Evolutionary conservation across 192 early-diverging fungal species (phyloP).

Genomic region (Piromyces finnis): DNA sequence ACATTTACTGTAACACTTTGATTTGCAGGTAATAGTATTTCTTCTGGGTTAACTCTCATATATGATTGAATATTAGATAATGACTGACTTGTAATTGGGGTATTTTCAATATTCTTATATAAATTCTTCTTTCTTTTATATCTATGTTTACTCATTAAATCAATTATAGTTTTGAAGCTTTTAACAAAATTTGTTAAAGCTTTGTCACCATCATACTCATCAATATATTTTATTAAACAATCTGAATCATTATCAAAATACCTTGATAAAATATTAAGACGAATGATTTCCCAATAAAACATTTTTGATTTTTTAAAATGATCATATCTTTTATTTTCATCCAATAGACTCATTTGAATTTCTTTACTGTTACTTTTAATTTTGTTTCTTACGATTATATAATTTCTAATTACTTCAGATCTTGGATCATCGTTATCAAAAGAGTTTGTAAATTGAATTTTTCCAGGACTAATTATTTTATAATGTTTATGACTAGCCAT

Average conservation of each 20-base stretch:
- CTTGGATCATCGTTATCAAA: conserved; percentile 30
- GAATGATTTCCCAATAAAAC: conserved; percentile 2
- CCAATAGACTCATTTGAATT: not conserved
- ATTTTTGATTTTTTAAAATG: not conserved
- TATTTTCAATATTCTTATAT: conserved; percentile 32
- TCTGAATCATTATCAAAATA: conserved; percentile 6
- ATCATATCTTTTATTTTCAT: not conserved
- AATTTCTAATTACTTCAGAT: conserved; percentile 21
- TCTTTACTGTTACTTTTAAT: not conserved
- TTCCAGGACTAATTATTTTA: conserved; percentile 9
- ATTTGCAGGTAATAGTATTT: conserved; percentile 22
- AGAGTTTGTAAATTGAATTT: conserved; percentile 18
- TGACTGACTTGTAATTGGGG: conserved; percentile 28
- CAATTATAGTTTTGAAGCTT: not conserved
- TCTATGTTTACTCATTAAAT: not conserved
- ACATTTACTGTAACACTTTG: conserved; percentile 24
- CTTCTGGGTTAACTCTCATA: conserved; percentile 24
- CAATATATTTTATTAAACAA: not conserved
- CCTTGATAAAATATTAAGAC: conserved; percentile 14
- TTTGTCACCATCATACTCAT: not conserved
- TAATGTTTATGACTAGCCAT: conserved; percentile 22
- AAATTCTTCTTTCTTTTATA: conserved; percentile 1
- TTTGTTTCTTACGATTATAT: conserved; percentile 13
- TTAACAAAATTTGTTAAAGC: not conserved
- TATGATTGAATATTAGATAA: conserved; percentile 12